Base-by-base conservation (phyloP, 805 yeast genomes). In the Priceomyces carsonii region DNA sequence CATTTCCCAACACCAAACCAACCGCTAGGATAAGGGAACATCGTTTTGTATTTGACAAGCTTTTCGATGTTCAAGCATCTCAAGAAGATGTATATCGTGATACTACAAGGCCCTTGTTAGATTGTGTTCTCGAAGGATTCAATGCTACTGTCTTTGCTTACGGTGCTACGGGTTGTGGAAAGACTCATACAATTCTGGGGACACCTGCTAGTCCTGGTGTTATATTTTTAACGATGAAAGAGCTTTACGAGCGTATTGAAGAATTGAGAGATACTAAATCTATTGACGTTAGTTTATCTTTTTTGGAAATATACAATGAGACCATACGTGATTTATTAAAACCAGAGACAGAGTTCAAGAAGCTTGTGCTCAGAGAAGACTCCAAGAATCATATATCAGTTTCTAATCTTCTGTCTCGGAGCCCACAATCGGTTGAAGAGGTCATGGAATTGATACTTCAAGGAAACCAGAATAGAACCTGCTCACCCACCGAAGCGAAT, bases 141-240 rank as follows among this genome's bases (percentile, higher is more conserved):
- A 89, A 91, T 56, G 82, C 95, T 5, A 88, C 96, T 0, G 87
- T 90, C 0, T 90, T 90, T 66, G 97, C 98, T 0, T 90, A 90
- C 56, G 98, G 98, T 1, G 95, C 98, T 18, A 90, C 98, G 0
- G 98, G 98, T 0, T 90, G 97, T 59, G 98, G 98, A n/a, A 90
- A 90, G 55, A 90, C 97, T 0, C 88, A 84, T 55, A 90, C 98
- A 0, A 85, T 90, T 20, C 76, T 83, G 54, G 96, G 96, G 0
- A 74, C 81, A 0, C 71, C 79, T 0, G 75, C 75, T 2, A 62
- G 73, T 17, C 96, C 95, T 0, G 96, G 96, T 0, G 75, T 90
- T 9, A 83, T 88, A 0, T 85, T 81, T 48, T 61, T 82, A 26
- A 82, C 96, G 0, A 80, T 87, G 82, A 69, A 77, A 42, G 95